Percentiles rank a stretch among this genome's conserved stretches.
These are phyloP conservation scores for Cladosporium phlei DNA, from an alignment of 2,329 filamentous ascomycete genomes.

Conservation along the genomic window DNA sequence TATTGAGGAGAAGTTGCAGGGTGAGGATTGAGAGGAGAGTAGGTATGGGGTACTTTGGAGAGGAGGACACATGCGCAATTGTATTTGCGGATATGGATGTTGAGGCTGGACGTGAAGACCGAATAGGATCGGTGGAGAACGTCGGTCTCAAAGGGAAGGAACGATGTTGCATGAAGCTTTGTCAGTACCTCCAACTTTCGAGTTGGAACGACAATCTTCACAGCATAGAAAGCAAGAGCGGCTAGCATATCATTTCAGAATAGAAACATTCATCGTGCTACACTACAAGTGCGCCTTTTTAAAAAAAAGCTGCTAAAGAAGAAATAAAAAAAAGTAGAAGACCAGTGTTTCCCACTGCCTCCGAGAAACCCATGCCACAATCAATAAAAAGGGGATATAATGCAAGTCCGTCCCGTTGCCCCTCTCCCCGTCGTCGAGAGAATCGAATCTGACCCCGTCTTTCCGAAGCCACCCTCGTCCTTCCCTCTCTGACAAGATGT, in stretches of 20 bases:
- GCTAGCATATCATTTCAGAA: no score
- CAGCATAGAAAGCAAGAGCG: no score
- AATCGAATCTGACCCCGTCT: background rate
- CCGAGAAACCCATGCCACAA: constrained; percentile 9
- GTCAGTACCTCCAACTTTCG: no score
- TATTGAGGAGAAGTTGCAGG: constrained; percentile 64
- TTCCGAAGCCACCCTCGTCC: no score
- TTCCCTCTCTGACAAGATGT: background rate
- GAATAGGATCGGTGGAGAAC: no score
- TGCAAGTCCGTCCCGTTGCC: constrained; percentile 5
- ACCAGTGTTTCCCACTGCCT: background rate
- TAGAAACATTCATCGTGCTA: background rate
- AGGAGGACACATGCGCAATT: no score
- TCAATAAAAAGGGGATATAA: constrained; percentile 13
- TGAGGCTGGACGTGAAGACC: no score
- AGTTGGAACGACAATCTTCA: no score
- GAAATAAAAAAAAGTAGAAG: background rate
- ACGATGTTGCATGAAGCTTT: no score
- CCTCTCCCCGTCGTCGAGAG: constrained; percentile 4
- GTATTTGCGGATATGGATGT: no score
- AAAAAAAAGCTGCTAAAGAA: background rate
- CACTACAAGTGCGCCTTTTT: constrained; percentile 1
- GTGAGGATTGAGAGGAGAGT: constrained; percentile 31
- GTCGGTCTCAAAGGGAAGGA: no score
- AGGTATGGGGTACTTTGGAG: background rate